These are phyloP conservation scores for Ogataea haglerorum DNA, from an alignment of 805 yeast genomes.

Conservation along the genomic window DNA sequence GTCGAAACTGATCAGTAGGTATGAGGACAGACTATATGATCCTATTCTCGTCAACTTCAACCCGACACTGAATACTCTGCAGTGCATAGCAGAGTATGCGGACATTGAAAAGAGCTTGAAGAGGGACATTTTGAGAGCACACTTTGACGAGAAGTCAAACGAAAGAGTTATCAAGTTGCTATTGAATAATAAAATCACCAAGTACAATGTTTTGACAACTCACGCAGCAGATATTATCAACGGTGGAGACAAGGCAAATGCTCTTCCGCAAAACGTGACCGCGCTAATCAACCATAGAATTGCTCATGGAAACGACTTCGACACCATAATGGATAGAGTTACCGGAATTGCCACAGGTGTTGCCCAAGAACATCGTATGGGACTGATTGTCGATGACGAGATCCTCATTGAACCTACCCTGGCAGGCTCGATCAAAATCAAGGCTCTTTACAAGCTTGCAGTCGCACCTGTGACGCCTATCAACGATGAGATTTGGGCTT, in stretches of 20 bases:
- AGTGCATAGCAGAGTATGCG: constrained; percentile 60
- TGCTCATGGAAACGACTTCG: constrained; percentile 49
- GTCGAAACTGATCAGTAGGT: constrained; percentile 49
- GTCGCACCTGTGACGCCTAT: constrained; percentile 47
- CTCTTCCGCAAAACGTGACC: constrained; percentile 63
- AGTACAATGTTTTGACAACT: constrained; percentile 52
- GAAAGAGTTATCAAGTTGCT: constrained; percentile 25
- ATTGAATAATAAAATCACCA: constrained; percentile 9
- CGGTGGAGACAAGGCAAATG: constrained; percentile 77
- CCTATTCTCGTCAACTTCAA: constrained; percentile 47
- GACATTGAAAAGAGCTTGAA: constrained; percentile 28
- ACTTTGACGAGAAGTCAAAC: constrained; percentile 35
- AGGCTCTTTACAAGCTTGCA: constrained; percentile 27
- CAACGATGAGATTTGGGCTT: constrained; percentile 46
- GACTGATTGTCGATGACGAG: constrained; percentile 40
- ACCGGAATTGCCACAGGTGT: constrained; percentile 34
- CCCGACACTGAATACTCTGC: constrained; percentile 56
- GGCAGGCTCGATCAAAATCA: constrained; percentile 27
- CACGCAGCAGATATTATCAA: constrained; percentile 64
- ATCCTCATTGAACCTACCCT: constrained; percentile 21
- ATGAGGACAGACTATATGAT: constrained; percentile 57
- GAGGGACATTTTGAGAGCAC: constrained; percentile 37
- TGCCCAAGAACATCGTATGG: constrained; percentile 48
- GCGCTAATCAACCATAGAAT: constrained; percentile 63
- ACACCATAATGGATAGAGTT: constrained; percentile 40